Percentiles rank a stretch among this genome's conserved stretches.
Conservation (phyloP, 352 stramenopile genomes). For the Phytophthora multivora region DNA sequence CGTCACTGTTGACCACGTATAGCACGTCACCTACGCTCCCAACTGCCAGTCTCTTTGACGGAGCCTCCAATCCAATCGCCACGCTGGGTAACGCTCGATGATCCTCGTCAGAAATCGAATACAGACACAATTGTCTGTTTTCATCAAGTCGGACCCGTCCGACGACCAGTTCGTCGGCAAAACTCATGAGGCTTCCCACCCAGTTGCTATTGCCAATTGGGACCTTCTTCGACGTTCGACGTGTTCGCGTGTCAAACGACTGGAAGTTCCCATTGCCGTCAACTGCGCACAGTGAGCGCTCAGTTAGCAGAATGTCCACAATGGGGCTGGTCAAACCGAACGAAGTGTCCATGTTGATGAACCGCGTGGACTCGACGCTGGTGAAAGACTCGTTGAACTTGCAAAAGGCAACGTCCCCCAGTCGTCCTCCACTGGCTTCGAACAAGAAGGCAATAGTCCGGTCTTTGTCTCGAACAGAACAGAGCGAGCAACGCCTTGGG, state of each 20-base stretch:
- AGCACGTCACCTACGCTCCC: slow-evolving; percentile 29
- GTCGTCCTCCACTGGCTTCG: neutral
- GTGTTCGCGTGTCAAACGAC: slow-evolving; percentile 27
- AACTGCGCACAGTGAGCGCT: slow-evolving; percentile 22
- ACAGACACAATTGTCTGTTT: slow-evolving; percentile 1
- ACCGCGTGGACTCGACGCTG: slow-evolving; percentile 6
- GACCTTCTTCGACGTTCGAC: slow-evolving; percentile 24
- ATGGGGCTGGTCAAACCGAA: slow-evolving; percentile 16
- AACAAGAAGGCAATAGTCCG: slow-evolving; percentile 26
- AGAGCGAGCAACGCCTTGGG: slow-evolving; percentile 15
- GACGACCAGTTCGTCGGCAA: slow-evolving; percentile 30
- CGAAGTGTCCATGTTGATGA: slow-evolving; percentile 12
- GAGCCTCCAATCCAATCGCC: neutral
- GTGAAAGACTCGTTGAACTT: slow-evolving; percentile 33
- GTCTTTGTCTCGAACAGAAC: slow-evolving; percentile 21
- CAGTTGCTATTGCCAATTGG: slow-evolving; percentile 3
- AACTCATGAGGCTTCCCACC: slow-evolving; percentile 19
- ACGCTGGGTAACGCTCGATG: slow-evolving; percentile 31
- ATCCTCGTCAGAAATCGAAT: slow-evolving; percentile 40
- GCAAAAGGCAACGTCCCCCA: slow-evolving; percentile 22
- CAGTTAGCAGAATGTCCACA: slow-evolving; percentile 24
- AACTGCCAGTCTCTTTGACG: neutral
- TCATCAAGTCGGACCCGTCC: slow-evolving; percentile 1
- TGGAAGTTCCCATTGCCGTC: slow-evolving; percentile 23
- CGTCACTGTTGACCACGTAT: slow-evolving; percentile 29